Conservation (phyloP, 1,139 yeast genomes). For the Magnusiomyces sp. region DNA sequence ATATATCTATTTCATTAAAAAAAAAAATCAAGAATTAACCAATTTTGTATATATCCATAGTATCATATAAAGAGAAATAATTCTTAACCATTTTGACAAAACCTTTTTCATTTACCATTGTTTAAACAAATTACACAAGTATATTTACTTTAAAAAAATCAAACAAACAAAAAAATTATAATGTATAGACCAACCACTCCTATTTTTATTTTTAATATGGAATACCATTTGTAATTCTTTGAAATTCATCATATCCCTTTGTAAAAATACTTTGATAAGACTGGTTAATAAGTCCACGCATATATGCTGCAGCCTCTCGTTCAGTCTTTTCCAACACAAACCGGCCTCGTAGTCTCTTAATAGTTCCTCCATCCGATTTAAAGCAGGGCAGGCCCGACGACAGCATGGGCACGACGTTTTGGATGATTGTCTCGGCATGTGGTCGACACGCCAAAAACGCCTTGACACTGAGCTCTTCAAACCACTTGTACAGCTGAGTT, state of each 20-base stretch:
- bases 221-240: conserved; percentile 89
- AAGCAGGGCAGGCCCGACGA: conserved; percentile 95
- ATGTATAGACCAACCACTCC: no score
- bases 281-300: conserved; percentile 68
- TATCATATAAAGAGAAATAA: no score
- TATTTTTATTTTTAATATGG: conserved; percentile 49
- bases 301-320: conserved; percentile 72
- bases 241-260: conserved; percentile 96
- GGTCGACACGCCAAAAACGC: conserved; percentile 88
- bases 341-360: conserved; percentile 64
- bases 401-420: conserved; percentile 86
- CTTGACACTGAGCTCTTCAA: conserved; percentile 89
- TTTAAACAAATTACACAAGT: no score
- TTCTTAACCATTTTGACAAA: no score
- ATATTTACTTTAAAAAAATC: not conserved
- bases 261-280: conserved; percentile 85
- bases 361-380: conserved; percentile 63
- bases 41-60: no score
- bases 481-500: conserved; percentile 88
- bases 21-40: no score
- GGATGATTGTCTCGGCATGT: conserved; percentile 76
- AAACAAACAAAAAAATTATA: not conserved
- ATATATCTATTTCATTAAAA: no score
- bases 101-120: no score
- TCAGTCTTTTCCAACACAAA: conserved; percentile 78